Evolutionary conservation across 371 early-diverging fungal genomes (phyloP), one percentile per base, ranked within the genome.

Genomic region (Entomophthora muscae): DNA sequence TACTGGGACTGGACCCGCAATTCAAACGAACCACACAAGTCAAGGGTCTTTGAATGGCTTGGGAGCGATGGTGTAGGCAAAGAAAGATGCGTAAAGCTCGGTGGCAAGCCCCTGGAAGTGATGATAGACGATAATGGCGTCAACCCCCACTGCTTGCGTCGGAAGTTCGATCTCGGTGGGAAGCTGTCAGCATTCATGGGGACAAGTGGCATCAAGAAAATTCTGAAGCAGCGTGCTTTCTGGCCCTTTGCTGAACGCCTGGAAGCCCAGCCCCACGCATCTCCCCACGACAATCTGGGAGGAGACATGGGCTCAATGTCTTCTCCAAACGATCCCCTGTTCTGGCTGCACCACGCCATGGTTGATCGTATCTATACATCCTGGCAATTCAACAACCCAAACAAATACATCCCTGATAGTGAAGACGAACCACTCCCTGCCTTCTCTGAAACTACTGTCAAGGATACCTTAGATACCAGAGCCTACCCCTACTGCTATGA

Each of bases 281-380:
- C 69, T 2, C 72, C 79, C 13, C 82, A 81, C 71, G 17, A 32
- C n/a, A 65, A 65, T 24, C 57, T 81, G 32, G 76, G 78, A 22
- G 79, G 79, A 2, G 66, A 72, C 63, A 72, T 76, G 70, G 65
- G 64, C n/a, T 67, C 68, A 24, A 70, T 75, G 73, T 30, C 53
- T 31, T 67, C 66, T 32, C 30, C 53, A 12, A 63, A 31, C 27
- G 54, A 52, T 30, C 63, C 63, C 30, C 12, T 53, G 5, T 63
- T 63, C 32, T 63, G 32, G 54, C 17, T 54, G 5, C 63, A 63
- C 30, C 63, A 63, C 32, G 53, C 54, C 32, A 31, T 12, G 23
- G n/a, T 63, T 13, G 63, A 63, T 30, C 53, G 32, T 23, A 1
- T 63, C 13, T 63, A 54, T 29, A 3, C 3, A 13, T 30, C 30